Evolutionary conservation across 768 basidiomycete species (phyloP).

Genomic region (Ramaria sp.): DNA sequence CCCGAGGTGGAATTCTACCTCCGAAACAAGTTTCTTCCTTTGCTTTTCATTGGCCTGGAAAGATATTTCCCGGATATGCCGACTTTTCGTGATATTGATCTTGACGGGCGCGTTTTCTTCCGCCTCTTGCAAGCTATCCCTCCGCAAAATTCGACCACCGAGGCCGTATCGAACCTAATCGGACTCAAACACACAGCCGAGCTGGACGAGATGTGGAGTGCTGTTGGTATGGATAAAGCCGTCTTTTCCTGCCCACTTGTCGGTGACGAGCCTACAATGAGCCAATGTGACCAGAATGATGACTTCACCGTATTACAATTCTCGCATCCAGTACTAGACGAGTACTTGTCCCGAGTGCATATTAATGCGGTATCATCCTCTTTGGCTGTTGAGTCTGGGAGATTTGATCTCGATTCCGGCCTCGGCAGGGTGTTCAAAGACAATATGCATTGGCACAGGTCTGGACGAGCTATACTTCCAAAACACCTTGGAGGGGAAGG

Average conservation of each 20-base stretch:
- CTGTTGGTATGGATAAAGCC: constrained; percentile 14
- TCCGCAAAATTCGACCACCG: constrained; percentile 11
- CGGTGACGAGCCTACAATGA: background rate
- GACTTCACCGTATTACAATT: constrained; percentile 26
- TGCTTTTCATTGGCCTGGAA: constrained; percentile 24
- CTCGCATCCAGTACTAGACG: constrained; percentile 29
- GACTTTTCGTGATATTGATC: constrained; percentile 24
- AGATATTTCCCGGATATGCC: constrained; percentile 12
- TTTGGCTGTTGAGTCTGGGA: background rate
- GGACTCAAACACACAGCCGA: constrained; percentile 18
- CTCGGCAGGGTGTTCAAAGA: constrained; percentile 39
- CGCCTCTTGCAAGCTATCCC: constrained; percentile 31
- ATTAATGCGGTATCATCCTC: constrained; percentile 11
- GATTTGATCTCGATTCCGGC: background rate
- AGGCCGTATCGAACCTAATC: constrained; percentile 1
- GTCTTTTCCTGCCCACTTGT: constrained; percentile 20
- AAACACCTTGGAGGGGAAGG: constrained; percentile 41
- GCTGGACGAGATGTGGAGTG: constrained; percentile 19
- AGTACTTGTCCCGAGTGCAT: constrained; percentile 27
- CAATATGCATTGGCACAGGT: constrained; percentile 50
- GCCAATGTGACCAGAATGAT: constrained; percentile 2
- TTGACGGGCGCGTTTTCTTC: constrained; percentile 45
- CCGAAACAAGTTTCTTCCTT: constrained; percentile 29
- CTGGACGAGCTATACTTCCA: constrained; percentile 36
- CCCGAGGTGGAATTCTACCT: constrained; percentile 17